Percentiles rank a stretch among this genome's conserved stretches.
Evolutionary conservation across 2,329 filamentous ascomycete genomes (phyloP).

Genomic region (Leptographium lundbergii): DNA sequence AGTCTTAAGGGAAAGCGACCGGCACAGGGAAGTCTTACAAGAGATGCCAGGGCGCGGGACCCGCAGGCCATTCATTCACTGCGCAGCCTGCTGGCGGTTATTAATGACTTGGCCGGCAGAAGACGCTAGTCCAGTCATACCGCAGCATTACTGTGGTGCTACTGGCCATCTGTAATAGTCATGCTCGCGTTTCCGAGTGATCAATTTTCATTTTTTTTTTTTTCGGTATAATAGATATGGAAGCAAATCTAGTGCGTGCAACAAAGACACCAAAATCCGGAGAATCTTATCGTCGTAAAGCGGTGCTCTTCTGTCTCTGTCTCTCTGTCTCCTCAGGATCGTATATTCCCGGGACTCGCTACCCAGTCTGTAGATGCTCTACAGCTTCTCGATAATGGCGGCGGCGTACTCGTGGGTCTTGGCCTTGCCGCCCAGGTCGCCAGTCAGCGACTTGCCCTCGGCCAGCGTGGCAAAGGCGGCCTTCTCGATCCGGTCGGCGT

Average conservation of each 20-base stretch:
- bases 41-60: too few species aligned
- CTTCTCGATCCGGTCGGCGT: constrained; percentile 81
- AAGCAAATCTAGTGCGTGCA: not conserved
- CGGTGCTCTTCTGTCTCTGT: not conserved
- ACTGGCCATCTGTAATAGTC: too few species aligned
- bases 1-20: not conserved
- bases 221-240: not conserved
- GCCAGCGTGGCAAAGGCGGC: constrained; percentile 91
- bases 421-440: constrained; percentile 89
- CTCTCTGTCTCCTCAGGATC: not conserved
- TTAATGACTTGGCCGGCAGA: too few species aligned
- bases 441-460: constrained; percentile 92
- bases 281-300: not conserved
- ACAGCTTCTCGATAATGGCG: constrained; percentile 70
- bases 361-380: constrained; percentile 22
- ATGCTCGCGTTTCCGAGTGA: not conserved
- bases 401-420: constrained; percentile 91
- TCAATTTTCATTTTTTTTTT: not conserved
- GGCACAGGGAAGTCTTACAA: not conserved
- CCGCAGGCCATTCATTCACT: too few species aligned
- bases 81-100: too few species aligned
- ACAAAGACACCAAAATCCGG: not conserved
- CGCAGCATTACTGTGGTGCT: too few species aligned
- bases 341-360: too few species aligned
- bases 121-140: too few species aligned